These are phyloP conservation scores for Phyllachora maydis DNA, from an alignment of 2,329 filamentous ascomycete species.

Conservation along the genomic window DNA sequence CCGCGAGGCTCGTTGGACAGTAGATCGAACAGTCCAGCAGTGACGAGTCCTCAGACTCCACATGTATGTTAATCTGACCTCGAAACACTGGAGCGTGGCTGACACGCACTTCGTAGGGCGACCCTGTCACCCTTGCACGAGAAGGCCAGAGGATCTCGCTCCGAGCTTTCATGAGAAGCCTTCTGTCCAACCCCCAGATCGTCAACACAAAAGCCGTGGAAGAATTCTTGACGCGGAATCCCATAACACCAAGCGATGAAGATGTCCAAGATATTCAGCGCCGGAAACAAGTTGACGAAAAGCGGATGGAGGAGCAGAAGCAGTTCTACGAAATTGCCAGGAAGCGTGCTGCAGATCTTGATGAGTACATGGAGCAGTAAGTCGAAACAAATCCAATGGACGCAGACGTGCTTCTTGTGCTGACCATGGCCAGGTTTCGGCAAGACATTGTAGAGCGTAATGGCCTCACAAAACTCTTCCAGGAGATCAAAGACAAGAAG, in stretches of 20 bases:
- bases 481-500: conserved; percentile 79
- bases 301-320: conserved; percentile 78
- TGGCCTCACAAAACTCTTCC: conserved; percentile 78
- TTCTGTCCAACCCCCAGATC: conserved; percentile 69
- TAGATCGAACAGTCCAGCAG: conserved; percentile 9
- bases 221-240: conserved; percentile 61
- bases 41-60: conserved; percentile 7
- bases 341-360: conserved; percentile 73
- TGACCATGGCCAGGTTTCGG: conserved; percentile 27
- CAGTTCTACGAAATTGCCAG: conserved; percentile 91
- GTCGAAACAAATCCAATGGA: conserved; percentile 13
- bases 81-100: background rate
- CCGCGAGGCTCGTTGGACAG: conserved; percentile 24
- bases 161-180: conserved; percentile 69
- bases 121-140: conserved; percentile 48
- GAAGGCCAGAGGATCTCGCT: conserved; percentile 85
- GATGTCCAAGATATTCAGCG: conserved; percentile 64
- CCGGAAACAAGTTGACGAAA: conserved; percentile 68
- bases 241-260: conserved; percentile 56
- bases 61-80: conserved; percentile 10
- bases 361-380: conserved; percentile 93
- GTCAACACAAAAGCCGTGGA: conserved; percentile 66
- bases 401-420: background rate
- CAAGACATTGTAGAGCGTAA: conserved; percentile 50
- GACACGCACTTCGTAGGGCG: conserved; percentile 1